phyloP scores from a whole-genome alignment of 345 rosid genomes.

The Erodium maritimum region DNA sequence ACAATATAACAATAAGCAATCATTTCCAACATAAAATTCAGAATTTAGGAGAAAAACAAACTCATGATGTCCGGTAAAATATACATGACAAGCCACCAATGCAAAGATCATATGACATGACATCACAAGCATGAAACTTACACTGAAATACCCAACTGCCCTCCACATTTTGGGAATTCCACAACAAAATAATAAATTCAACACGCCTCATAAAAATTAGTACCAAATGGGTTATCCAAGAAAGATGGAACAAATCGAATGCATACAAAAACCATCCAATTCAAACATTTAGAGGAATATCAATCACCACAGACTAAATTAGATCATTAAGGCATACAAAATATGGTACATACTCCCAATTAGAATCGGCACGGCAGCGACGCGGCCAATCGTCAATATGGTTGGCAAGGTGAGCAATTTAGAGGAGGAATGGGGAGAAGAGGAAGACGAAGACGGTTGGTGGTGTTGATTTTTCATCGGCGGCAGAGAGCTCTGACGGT shows the following conservation, averaged over 20 bases:
- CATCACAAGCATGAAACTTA: not conserved
- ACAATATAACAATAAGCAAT: not conserved
- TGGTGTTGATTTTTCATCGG: constrained; percentile 24
- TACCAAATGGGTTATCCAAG: not conserved
- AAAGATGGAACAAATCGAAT: not conserved
- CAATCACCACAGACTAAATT: not conserved
- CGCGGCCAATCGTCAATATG: constrained; percentile 85
- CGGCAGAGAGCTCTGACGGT: constrained; percentile 11
- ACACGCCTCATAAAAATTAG: not conserved
- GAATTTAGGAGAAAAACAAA: not conserved
- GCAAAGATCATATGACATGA: not conserved
- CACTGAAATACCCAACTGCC: not conserved
- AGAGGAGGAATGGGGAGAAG: constrained; percentile 4
- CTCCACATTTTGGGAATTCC: too few species aligned
- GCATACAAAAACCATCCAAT: too few species aligned
- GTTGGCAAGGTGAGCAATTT: constrained; percentile 86
- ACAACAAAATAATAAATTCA: not conserved
- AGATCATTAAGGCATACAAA: not conserved
- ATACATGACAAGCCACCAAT: not conserved
- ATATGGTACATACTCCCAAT: constrained; percentile 40
- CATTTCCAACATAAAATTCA: not conserved
- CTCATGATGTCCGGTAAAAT: too few species aligned
- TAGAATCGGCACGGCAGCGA: constrained; percentile 83
- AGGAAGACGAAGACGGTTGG: constrained; percentile 12
- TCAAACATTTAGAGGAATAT: not conserved